These are phyloP conservation scores for Centella asiatica DNA, from an alignment of 129 eudicot genomes.

Conservation along the genomic window DNA sequence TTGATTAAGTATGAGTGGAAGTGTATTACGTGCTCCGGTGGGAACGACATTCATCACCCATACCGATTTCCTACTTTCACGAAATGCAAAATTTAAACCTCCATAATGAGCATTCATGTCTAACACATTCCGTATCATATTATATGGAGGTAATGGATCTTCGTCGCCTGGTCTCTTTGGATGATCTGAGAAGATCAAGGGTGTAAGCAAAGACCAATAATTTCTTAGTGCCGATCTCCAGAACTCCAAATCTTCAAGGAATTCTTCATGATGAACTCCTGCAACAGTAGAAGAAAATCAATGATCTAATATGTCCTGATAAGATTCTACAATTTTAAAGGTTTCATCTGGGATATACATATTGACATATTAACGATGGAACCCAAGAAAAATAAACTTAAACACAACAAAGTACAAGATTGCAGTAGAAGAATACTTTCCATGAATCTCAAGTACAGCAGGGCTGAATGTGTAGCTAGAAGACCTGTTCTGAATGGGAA, in stretches of 20 bases:
- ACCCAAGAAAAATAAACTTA: background rate
- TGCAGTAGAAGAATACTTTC: slow-evolving; percentile 42
- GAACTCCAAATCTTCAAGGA: slow-evolving; percentile 50
- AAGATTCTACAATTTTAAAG: background rate
- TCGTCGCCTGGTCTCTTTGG: slow-evolving; percentile 99
- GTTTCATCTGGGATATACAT: background rate
- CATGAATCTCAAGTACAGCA: slow-evolving; percentile 64
- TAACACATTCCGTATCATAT: slow-evolving; percentile 90
- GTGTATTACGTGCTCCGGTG: slow-evolving; percentile 50
- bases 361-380: background rate
- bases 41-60: slow-evolving; percentile 99
- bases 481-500: slow-evolving; percentile 68
- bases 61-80: slow-evolving; percentile 69
- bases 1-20: slow-evolving; percentile 80
- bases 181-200: slow-evolving; percentile 93
- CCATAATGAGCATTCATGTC: slow-evolving; percentile 97
- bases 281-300: slow-evolving; percentile 23
- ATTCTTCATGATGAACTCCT: slow-evolving; percentile 77
- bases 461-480: slow-evolving; percentile 43
- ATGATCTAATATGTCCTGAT: background rate
- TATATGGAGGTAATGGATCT: slow-evolving; percentile 96
- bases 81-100: slow-evolving; percentile 71
- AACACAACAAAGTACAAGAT: background rate
- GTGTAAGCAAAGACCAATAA: slow-evolving; percentile 95
- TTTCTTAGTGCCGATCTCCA: slow-evolving; percentile 67